Base-by-base conservation (phyloP, 352 stramenopile genomes). In the Elongisporangium anandrum region DNA sequence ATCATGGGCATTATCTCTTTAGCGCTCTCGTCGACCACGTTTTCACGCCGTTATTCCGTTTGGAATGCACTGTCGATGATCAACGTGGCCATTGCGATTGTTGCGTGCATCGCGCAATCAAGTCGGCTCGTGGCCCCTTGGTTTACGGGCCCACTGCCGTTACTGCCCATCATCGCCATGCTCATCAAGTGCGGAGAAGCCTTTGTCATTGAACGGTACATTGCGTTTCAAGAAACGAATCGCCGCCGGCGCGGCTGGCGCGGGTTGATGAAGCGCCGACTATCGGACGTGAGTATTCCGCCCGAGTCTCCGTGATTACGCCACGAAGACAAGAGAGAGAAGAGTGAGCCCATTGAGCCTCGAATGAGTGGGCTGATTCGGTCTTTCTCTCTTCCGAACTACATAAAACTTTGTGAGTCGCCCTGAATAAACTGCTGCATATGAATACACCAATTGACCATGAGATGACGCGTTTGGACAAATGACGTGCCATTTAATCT, bases 1-100 rank as follows among this genome's bases (percentile, higher is more conserved):
- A 81, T 94, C 41, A 79, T 85, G 70, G 84, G 84, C 17, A 90
- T 92, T 52, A 66, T 92, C 13, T 86, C 81, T 29, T 59, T 94
- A 7, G 81, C 81, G 34, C 71, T 92, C 16, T 85, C 77, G 8
- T 94, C 81, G 1, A 81, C 78, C 17, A 77, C 73, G 4, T 89
- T 92, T 54, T 88, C 73, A 24, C 75, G 84, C 20, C 77, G 80
- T 0, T 94, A 83, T 60, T 80, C 81, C 48, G 73, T 90, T 15
- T 94, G 84, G 84, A 94, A 94, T 58, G 70, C 76, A 41, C 73
- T 90, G 1, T 94, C 84, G n/a, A 88, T 91, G 69, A 57, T 81
- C 39, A 94, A 82, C 62, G 78, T 92, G 1, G 72, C 57, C 4
- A 81, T 94, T 49, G 81, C 79, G 49, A 85, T 92, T 52, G 62